These are phyloP conservation scores for Nicotiana knightiana DNA, from an alignment of 257 asterid genomes.

Conservation along the genomic window DNA sequence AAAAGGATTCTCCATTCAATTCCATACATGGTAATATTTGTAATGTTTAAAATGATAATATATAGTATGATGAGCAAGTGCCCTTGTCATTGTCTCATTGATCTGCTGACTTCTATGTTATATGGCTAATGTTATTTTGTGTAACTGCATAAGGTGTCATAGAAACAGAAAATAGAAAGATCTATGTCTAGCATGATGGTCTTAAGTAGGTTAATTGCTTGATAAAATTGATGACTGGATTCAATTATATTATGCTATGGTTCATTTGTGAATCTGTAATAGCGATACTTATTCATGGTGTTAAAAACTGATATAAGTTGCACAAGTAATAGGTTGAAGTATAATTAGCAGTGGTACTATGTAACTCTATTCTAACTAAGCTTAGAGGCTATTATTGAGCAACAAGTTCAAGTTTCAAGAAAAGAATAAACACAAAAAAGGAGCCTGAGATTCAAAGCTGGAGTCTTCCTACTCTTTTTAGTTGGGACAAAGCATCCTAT, in stretches of 20 bases:
- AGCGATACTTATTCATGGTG: not conserved
- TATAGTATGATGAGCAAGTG: not conserved
- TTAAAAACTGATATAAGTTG: not conserved
- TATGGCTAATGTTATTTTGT: conserved; percentile 1
- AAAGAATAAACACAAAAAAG: not conserved
- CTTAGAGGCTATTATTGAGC: too few relatives aligned
- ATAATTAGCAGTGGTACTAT: too few relatives aligned
- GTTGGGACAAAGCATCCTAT: not conserved
- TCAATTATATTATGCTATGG: not conserved
- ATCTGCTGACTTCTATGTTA: not conserved
- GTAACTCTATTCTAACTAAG: too few relatives aligned
- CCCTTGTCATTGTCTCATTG: not conserved
- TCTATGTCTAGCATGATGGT: not conserved
- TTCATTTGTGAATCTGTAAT: not conserved
- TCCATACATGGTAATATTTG: not conserved
- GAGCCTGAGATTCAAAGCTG: not conserved
- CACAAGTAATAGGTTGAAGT: not conserved
- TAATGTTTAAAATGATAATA: not conserved
- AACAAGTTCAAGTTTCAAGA: not conserved
- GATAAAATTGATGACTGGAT: not conserved
- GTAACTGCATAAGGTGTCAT: not conserved
- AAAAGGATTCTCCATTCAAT: not conserved
- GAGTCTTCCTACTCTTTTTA: not conserved
- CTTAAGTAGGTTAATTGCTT: not conserved
- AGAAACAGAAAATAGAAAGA: not conserved